Base-by-base conservation (phyloP, 768 basidiomycete species). In the Cystobasidium onofrii region DNA sequence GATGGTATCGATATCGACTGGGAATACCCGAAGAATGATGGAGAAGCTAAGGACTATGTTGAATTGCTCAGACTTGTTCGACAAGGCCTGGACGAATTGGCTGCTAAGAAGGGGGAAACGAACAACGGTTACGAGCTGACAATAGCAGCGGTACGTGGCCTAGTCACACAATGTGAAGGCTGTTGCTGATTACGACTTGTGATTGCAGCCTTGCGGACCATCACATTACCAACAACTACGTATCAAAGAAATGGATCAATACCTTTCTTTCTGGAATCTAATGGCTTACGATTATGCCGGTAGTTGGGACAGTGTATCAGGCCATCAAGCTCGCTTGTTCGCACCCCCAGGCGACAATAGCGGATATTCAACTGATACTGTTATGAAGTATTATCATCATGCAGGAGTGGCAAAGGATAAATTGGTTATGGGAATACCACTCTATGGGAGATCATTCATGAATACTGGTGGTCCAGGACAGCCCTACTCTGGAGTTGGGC, bases 181-280 rank as follows among this genome's bases (percentile, higher is more conserved):
- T 41, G 12, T 17, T 9, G 54, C 55, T 41, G 15, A 33, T 34
- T 20, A 6, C 13, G 15, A 23, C 25, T 41, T 13, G 20, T 39
- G 17, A 1, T 0, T 20, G 17, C 91, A 95, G 0, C 94, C 96
- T 1, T 95, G 92, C 81, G 96, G 96, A 34, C 86, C 89, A 1
- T 85, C 89, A 76, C 88, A 96, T 77, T 93, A 92, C 82, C 83
- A 87, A 80, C 90, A 88, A 76, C 84, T 98, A 7, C 85, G 87
- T 74, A 84, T 92, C 57, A 82, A 81, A 27, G 90, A 90, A 75
- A 98, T 99, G 94, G 89, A 93, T 80, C 84, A 84, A 74, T 88
- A 85, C 73, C 87, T 99, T 27, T 90, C 92, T 78, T 93, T 97
- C 80, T 98, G 93, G 94, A 98, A 99, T 80, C 82, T 99, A 81